Evolutionary conservation across 1,284 basidiomycete species (phyloP), one percentile per base, ranked within the genome.

Genomic region (Inonotus hispidus): DNA sequence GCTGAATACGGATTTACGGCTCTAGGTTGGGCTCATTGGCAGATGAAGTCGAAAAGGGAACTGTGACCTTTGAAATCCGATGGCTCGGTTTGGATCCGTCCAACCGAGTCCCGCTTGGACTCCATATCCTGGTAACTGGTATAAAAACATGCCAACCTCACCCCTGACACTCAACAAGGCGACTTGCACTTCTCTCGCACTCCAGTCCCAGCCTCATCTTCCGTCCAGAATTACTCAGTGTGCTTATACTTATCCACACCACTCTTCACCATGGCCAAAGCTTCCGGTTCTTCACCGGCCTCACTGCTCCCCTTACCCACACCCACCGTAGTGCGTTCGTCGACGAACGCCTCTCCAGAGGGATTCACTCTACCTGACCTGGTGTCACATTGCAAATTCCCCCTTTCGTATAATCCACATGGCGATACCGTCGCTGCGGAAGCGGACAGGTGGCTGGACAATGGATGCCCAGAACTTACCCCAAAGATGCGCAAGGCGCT

Each of bases 331-430:
- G 23, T 45, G 13, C 53, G 47, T 21, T 10, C 35, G 25, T 27
- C 45, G 21, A 25, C 35, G 19, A 56, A 53, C 25, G 27, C 32
- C 37, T 50, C 21, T 8, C 55, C 63, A 3, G 19, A 41, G 23
- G 55, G 59, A 35, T 85, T 87, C 71, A 72, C 82, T 60, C 79
- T 88, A 58, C 87, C 86, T 41, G 84, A 88, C 71, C 80, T 88
- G 61, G 76, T 86, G 41, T 77, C 78, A 0, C 78, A 84, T 64
- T 88, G 85, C 68, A 74, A 70, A 27, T 88, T 84, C 70, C 75
- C 79, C 13, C 76, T 83, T 8, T 66, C 69, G 6, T 82, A 82
- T 66, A 80, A 85, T 66, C 70, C 74, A 19, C 63, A 82, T 53
- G 83, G 82, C 37, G 83, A 85, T 68, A 76, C 72, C 3, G 71